phyloP scores from a whole-genome alignment of 805 yeast species.

The Nakazawaea wyomingensis region DNA sequence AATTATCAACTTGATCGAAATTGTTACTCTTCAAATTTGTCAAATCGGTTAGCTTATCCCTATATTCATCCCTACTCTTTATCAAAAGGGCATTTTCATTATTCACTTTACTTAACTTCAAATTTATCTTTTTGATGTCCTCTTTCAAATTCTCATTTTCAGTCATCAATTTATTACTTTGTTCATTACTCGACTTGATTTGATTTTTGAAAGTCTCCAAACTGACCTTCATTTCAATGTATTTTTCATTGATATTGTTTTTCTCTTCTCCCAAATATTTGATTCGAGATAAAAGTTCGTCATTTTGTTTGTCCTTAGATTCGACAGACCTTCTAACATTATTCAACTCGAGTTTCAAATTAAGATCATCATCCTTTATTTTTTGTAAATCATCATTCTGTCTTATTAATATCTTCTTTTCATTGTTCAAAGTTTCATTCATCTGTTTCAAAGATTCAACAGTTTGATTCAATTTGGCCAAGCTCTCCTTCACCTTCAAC shows the following conservation, averaged over 20 bases:
- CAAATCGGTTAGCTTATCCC: conserved; percentile 32
- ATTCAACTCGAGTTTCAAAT: conserved; percentile 44
- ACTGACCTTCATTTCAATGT: conserved; percentile 35
- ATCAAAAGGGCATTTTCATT: conserved; percentile 35
- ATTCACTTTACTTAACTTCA: conserved; percentile 36
- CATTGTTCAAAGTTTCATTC: conserved; percentile 23
- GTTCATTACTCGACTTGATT: conserved; percentile 30
- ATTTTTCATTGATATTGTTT: conserved; percentile 31
- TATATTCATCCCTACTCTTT: conserved; percentile 35
- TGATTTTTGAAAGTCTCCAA: conserved; percentile 33
- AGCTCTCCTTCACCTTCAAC: conserved; percentile 19
- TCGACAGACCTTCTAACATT: conserved; percentile 38
- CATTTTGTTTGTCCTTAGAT: conserved; percentile 38
- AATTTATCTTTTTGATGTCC: conserved; percentile 27
- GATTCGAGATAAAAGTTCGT: conserved; percentile 31
- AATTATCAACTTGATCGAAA: conserved; percentile 37
- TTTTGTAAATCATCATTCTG: conserved; percentile 34
- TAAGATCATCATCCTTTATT: conserved; percentile 34
- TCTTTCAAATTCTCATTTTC: conserved; percentile 35
- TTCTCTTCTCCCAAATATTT: conserved; percentile 34
- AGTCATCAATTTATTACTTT: conserved; percentile 34
- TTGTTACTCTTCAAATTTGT: conserved; percentile 22
- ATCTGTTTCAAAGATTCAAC: conserved; percentile 30
- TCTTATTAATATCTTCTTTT: conserved; percentile 29
- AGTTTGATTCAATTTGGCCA: conserved; percentile 24